Conservation (phyloP, 352 stramenopile species). For the Pythium aphanidermatum region DNA sequence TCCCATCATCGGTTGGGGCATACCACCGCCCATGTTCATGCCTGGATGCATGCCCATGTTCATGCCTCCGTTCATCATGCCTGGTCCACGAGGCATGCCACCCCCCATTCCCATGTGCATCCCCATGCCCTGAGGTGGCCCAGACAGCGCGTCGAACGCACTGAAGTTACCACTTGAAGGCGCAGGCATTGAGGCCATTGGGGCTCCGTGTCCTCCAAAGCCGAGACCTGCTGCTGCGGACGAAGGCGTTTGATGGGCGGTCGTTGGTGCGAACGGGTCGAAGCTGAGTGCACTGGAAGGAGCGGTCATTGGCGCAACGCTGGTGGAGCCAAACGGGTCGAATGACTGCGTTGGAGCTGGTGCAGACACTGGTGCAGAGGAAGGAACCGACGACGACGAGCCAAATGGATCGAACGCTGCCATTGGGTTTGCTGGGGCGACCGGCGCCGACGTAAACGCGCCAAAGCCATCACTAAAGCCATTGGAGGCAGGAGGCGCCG, state of each 20-base stretch:
- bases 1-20: conserved; percentile 20
- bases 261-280: conserved; percentile 14
- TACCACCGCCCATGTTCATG: conserved; percentile 12
- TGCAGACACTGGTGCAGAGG: conserved; percentile 19
- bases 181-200: conserved; percentile 9
- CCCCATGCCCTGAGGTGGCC: conserved; percentile 27
- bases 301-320: too few relatives aligned
- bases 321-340: conserved; percentile 35
- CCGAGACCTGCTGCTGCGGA: conserved; percentile 17
- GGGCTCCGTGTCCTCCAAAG: conserved; percentile 4
- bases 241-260: conserved; percentile 8
- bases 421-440: not conserved
- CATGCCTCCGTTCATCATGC: conserved; percentile 17
- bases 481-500: too few relatives aligned
- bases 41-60: conserved; percentile 29
- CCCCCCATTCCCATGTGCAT: conserved; percentile 20
- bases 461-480: conserved; percentile 27
- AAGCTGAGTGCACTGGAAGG: conserved; percentile 8
- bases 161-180: conserved; percentile 40
- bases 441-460: conserved; percentile 30
- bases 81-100: conserved; percentile 18
- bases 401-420: conserved; percentile 18
- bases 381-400: conserved; percentile 28
- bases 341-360: conserved; percentile 17
- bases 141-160: conserved; percentile 48